phyloP scores from a whole-genome alignment of 441 rosid species.

The Eruca vesicaria region DNA sequence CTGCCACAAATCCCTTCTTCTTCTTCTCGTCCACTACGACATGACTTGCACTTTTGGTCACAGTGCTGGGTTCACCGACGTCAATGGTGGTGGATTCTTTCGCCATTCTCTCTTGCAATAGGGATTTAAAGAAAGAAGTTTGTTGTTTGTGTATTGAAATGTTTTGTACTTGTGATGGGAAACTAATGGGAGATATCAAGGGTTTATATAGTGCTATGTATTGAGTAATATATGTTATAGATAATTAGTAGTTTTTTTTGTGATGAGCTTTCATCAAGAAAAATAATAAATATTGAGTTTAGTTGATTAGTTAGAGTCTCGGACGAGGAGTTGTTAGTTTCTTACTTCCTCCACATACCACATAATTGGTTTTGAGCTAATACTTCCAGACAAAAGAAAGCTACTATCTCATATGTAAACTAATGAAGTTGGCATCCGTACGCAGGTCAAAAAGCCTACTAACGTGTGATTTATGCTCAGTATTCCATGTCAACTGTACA shows the following conservation, averaged over 20 bases:
- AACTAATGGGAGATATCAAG: slow-evolving; percentile 15
- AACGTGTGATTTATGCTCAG: background rate
- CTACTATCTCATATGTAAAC: background rate
- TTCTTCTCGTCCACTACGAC: slow-evolving; percentile 32
- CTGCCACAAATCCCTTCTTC: slow-evolving; percentile 19
- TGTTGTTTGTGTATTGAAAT: slow-evolving; percentile 29
- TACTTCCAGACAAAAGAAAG: background rate
- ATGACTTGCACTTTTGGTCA: slow-evolving; percentile 48
- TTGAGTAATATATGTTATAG: slow-evolving; percentile 8
- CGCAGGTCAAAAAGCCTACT: background rate
- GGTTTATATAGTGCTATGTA: slow-evolving; percentile 37
- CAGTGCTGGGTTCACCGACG: slow-evolving; percentile 56
- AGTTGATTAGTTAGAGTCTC: slow-evolving; percentile 15
- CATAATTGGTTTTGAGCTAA: slow-evolving; percentile 14
- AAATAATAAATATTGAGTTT: slow-evolving; percentile 6
- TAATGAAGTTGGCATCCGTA: slow-evolving; percentile 22
- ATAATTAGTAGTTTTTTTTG: background rate
- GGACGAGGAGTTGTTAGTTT: slow-evolving; percentile 51
- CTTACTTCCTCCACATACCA: slow-evolving; percentile 40
- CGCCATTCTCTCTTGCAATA: slow-evolving; percentile 38
- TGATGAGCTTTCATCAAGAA: background rate
- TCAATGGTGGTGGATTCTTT: slow-evolving; percentile 49
- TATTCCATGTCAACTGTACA: slow-evolving; percentile 6
- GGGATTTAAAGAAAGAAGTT: background rate
- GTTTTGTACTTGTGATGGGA: too few relatives aligned